phyloP scores from a whole-genome alignment of 306 rosid genomes.

The Dryas alaskensis region DNA sequence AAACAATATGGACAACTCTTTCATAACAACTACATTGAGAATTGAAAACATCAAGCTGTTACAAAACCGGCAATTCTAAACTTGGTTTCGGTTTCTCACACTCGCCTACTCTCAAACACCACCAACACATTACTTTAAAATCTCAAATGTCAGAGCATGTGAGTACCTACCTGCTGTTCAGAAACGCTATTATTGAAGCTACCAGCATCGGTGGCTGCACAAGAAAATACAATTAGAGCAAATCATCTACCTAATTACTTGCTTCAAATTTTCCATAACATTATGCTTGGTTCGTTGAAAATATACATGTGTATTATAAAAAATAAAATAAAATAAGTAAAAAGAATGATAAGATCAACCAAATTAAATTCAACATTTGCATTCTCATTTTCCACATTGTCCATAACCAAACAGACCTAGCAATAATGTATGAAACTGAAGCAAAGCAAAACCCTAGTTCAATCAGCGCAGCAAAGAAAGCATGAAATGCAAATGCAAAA shows the following conservation, averaged over 20 bases:
- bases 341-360: background rate
- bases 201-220: constrained; percentile 71
- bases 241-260: background rate
- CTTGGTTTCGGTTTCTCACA: background rate
- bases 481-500: background rate
- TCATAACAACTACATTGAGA: background rate
- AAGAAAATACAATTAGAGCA: constrained; percentile 16
- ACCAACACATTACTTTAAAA: background rate
- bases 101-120: background rate
- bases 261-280: background rate
- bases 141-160: constrained; percentile 7
- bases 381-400: background rate
- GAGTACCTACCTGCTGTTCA: constrained; percentile 70
- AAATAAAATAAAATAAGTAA: too few relatives aligned
- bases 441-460: constrained; percentile 17
- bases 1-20: too few relatives aligned
- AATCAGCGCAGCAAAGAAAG: constrained; percentile 11
- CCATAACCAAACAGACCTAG: background rate
- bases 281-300: background rate
- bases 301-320: too few relatives aligned
- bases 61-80: background rate
- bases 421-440: background rate
- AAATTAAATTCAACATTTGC: constrained; percentile 9
- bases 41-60: background rate
- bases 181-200: constrained; percentile 84